phyloP scores from a whole-genome alignment of 768 basidiomycete genomes.

The Boletus speciosus region DNA sequence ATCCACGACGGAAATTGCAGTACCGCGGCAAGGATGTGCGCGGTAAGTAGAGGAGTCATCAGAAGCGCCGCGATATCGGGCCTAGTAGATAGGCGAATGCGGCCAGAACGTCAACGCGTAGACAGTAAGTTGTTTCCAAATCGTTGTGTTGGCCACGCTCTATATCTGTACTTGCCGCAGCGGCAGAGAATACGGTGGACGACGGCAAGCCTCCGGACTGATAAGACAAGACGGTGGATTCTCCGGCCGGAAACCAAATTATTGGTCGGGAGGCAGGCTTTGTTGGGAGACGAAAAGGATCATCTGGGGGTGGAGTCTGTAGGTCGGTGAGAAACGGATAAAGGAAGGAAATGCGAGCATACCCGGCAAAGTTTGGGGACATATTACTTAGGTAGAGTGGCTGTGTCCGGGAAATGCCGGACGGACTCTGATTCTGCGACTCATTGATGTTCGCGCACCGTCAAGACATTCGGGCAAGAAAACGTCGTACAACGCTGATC shows the following conservation, averaged over 20 bases:
- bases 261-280: conserved; percentile 29
- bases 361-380: conserved; percentile 35
- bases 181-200: conserved; percentile 42
- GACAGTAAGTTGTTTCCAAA: conserved; percentile 69
- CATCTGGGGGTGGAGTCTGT: conserved; percentile 60
- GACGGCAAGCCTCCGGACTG: conserved; percentile 68
- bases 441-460: conserved; percentile 8
- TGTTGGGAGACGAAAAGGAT: conserved; percentile 30
- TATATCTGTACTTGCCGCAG: conserved; percentile 34
- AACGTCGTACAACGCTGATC: conserved; percentile 16
- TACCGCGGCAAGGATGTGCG: conserved; percentile 54
- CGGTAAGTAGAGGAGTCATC: conserved; percentile 55
- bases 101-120: conserved; percentile 65
- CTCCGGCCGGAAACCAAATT: conserved; percentile 54
- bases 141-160: conserved; percentile 47
- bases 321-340: neutral
- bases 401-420: conserved; percentile 44
- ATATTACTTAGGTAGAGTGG: conserved; percentile 20
- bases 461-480: conserved; percentile 30
- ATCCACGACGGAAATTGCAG: conserved; percentile 54
- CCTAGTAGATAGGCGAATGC: conserved; percentile 65
- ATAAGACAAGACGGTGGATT: conserved; percentile 57
- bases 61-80: conserved; percentile 71
- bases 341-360: conserved; percentile 14
- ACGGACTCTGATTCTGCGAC: conserved; percentile 28